These are phyloP conservation scores for Chloranthus sessilifolius DNA, from an alignment of 164 flowering plant species.

Conservation along the genomic window DNA sequence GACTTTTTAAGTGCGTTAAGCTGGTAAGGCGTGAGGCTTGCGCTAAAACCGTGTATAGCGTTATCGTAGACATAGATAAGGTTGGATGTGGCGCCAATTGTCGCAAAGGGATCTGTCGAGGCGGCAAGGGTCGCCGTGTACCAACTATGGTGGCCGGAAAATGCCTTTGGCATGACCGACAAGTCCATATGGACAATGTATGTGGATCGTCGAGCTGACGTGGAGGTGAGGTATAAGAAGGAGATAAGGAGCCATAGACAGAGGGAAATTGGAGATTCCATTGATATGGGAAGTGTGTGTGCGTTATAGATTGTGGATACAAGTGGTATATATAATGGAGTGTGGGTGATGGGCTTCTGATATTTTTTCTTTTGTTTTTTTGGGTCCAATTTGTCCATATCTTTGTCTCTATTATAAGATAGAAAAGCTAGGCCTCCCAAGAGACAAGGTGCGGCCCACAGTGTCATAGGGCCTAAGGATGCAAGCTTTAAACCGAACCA, in stretches of 20 bases:
- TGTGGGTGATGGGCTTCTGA: too few species aligned
- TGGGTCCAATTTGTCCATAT: too few species aligned
- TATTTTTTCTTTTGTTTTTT: too few species aligned
- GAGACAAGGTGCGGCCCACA: too few species aligned
- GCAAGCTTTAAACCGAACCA: too few species aligned
- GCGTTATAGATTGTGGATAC: too few species aligned
- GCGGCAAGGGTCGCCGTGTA: constrained; percentile 31
- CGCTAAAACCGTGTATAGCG: constrained; percentile 60
- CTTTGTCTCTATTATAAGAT: too few species aligned
- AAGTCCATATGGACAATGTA: constrained; percentile 67
- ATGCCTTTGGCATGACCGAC: constrained; percentile 53
- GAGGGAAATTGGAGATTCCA: constrained; percentile 18
- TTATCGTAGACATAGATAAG: constrained; percentile 42
- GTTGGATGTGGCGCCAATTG: constrained; percentile 12
- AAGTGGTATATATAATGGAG: too few species aligned
- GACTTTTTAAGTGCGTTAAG: constrained; percentile 27
- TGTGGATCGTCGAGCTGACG: constrained; percentile 20
- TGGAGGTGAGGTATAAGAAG: constrained; percentile 6
- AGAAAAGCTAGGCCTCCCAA: too few species aligned
- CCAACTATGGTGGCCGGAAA: constrained; percentile 52
- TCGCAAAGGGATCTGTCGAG: not conserved
- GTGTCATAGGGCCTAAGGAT: too few species aligned
- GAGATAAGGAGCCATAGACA: constrained; percentile 13
- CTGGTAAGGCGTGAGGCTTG: constrained; percentile 40
- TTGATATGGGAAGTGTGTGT: too few species aligned